Conservation (phyloP, 192 early-diverging fungal genomes). For the Coemansia sp. region DNA sequence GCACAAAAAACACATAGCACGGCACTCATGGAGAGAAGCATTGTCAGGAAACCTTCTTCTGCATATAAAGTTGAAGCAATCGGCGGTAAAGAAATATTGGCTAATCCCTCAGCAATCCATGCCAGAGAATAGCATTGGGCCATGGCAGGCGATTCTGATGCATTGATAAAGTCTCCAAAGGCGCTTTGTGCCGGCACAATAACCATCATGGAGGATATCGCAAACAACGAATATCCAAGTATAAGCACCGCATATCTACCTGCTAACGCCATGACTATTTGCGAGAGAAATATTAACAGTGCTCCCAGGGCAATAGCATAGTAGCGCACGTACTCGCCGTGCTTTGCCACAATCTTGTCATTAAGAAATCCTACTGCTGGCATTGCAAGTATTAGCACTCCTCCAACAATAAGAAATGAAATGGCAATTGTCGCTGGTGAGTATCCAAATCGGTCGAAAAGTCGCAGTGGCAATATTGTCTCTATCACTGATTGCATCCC, state of each 20-base stretch:
- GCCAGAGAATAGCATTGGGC: constrained; percentile 51
- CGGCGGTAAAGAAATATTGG: constrained; percentile 43
- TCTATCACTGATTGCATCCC: constrained; percentile 51
- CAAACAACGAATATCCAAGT: constrained; percentile 47
- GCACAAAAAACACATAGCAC: constrained; percentile 34
- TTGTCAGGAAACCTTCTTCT: constrained; percentile 21
- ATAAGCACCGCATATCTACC: constrained; percentile 32
- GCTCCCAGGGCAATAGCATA: constrained; percentile 32
- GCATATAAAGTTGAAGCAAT: constrained; percentile 34
- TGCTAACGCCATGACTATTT: constrained; percentile 27
- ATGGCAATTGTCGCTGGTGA: constrained; percentile 43
- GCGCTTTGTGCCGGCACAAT: constrained; percentile 52
- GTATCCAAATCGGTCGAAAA: constrained; percentile 42
- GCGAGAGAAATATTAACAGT: constrained; percentile 23
- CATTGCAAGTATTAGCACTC: constrained; percentile 44
- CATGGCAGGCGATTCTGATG: constrained; percentile 37
- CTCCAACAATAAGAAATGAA: constrained; percentile 46
- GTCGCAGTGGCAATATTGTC: constrained; percentile 38
- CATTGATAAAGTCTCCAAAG: constrained; percentile 51
- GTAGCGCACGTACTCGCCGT: constrained; percentile 49
- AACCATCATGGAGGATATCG: constrained; percentile 37
- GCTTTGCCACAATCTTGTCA: constrained; percentile 21
- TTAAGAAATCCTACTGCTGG: constrained; percentile 35
- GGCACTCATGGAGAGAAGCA: constrained; percentile 41
- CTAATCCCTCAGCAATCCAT: constrained; percentile 49